These are phyloP conservation scores for Cytospora paraplurivora DNA, from an alignment of 2,329 filamentous ascomycete species.

Conservation along the genomic window DNA sequence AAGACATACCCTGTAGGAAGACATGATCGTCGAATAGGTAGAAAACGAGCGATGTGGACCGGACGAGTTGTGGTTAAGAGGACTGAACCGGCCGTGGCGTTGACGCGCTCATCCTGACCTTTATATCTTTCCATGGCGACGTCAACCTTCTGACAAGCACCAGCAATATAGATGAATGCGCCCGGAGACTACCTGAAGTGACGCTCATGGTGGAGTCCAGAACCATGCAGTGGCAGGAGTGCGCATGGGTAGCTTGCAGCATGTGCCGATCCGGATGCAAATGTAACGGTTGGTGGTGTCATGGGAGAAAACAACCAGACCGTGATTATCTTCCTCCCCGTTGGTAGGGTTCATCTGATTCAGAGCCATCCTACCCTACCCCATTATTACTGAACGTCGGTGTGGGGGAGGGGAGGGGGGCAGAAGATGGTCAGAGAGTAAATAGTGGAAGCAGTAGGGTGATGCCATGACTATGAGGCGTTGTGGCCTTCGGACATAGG, in stretches of 20 bases:
- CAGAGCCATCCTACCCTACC: background rate
- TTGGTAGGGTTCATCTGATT: background rate
- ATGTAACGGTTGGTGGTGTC: conserved; percentile 4
- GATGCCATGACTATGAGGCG: background rate
- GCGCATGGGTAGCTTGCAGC: conserved; percentile 23
- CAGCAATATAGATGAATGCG: background rate
- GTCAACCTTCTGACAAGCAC: background rate
- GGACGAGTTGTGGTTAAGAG: background rate
- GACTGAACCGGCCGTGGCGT: background rate
- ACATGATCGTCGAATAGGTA: background rate
- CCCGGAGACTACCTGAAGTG: background rate
- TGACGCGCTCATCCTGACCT: background rate
- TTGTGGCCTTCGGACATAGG: no score
- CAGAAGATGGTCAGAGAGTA: background rate
- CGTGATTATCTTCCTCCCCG: background rate
- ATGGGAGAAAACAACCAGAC: background rate
- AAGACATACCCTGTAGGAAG: background rate
- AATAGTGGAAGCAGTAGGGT: background rate
- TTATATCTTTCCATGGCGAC: background rate
- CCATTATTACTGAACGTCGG: background rate
- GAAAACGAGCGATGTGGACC: conserved; percentile 1
- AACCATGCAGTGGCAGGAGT: background rate
- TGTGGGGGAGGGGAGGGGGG: background rate
- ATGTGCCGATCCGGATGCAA: conserved; percentile 14
- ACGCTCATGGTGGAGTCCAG: background rate